Base-by-base conservation (phyloP, 139 green algal genomes). In the Trebouxia sp. region DNA sequence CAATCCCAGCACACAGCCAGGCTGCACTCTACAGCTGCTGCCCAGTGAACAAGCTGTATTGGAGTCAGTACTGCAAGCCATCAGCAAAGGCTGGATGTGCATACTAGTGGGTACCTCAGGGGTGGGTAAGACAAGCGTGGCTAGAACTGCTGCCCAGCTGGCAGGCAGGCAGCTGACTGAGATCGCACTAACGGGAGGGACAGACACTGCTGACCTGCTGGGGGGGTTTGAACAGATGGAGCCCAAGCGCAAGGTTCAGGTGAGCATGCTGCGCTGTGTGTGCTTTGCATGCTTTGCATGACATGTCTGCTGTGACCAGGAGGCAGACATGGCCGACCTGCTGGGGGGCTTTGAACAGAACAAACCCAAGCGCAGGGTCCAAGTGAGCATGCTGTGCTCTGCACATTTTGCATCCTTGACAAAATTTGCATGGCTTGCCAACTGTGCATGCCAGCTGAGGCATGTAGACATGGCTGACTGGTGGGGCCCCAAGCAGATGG, bases 341-440 rank as follows among this genome's bases (percentile, higher is more conserved):
- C 92, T 99, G 84, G 96, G 96, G 42, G 94, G 93, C 50, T 99
- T 99, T 85, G 97, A 99, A 87, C 96, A 99, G 86, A 76, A 94
- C 81, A 88, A 94, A 38, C 77, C 82, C 35, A 56, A 48, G 43
- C 58, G 91, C 24, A 79, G 80, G 0, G 55, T 93, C 62, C 76
- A 89, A 78, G 51, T 26, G 51, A 65, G n/a, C 51, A 65, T n/a
- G n/a, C n/a, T n/a, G n/a, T n/a, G n/a, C n/a, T n/a, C n/a, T n/a
- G n/a, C n/a, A n/a, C n/a, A n/a, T n/a, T n/a, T n/a, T n/a, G n/a
- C n/a, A n/a, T n/a, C n/a, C n/a, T n/a, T n/a, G n/a, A n/a, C n/a
- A n/a, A n/a, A n/a, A n/a, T n/a, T n/a, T n/a, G n/a, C n/a, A n/a
- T n/a, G n/a, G n/a, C n/a, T n/a, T n/a, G n/a, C n/a, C n/a, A n/a